A percentile compares a stretch with the other conserved stretches of the same genome.
phyloP scores from a whole-genome alignment of 2,329 filamentous ascomycete genomes.

The Tympanopsis confertula region DNA sequence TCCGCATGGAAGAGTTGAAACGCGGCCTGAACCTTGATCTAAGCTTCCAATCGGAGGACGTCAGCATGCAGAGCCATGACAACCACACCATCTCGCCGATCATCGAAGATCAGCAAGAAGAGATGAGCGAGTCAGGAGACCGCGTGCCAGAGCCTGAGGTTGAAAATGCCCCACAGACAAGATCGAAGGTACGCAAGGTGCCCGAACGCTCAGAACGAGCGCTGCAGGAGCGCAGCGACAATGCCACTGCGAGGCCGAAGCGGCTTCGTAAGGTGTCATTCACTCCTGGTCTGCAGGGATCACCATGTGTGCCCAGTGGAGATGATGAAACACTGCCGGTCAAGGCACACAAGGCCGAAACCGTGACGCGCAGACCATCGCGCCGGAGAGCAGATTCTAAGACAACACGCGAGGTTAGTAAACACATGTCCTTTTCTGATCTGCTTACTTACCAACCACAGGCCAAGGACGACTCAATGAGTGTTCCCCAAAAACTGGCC shows the following conservation, averaged over 20 bases:
- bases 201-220: conserved; percentile 6
- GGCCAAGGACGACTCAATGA: conserved; percentile 8
- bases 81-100: too few species aligned
- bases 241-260: conserved; percentile 15
- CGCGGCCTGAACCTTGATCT: conserved; percentile 58
- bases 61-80: neutral
- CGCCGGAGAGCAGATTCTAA: neutral
- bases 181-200: neutral
- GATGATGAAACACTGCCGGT: conserved; percentile 19
- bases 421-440: too few species aligned
- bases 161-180: neutral
- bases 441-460: too few species aligned
- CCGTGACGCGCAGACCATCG: neutral
- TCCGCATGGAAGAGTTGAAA: conserved; percentile 43
- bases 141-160: conserved; percentile 4
- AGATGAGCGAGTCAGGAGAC: conserved; percentile 3
- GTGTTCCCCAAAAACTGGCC: conserved; percentile 27
- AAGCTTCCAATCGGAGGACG: neutral
- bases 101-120: conserved; percentile 1
- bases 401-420: neutral
- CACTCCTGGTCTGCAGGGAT: conserved; percentile 15
- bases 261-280: conserved; percentile 23
- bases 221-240: conserved; percentile 21
- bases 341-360: conserved; percentile 14
- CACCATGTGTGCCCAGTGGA: conserved; percentile 9